phyloP scores from a whole-genome alignment of 306 rosid genomes.

The Lathyrus tuberosus region DNA sequence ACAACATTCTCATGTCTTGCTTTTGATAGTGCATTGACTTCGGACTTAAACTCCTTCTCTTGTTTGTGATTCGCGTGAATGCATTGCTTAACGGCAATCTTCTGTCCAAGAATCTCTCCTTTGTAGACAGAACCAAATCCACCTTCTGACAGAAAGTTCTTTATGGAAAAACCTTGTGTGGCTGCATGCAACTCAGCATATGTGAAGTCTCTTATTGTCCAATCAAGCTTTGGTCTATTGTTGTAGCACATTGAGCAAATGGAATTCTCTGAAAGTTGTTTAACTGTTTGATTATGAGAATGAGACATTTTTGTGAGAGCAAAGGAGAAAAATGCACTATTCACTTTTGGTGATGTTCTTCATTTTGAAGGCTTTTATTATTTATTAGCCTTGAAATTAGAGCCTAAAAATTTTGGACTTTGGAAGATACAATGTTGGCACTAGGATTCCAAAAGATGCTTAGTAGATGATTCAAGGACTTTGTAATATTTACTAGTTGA shows the following conservation, averaged over 20 bases:
- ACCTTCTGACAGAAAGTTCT: constrained; percentile 75
- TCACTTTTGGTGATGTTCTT: constrained; percentile 35
- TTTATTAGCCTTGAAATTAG: constrained; percentile 15
- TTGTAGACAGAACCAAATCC: constrained; percentile 75
- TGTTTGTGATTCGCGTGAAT: constrained; percentile 58
- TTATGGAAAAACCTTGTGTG: constrained; percentile 53
- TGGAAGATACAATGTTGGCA: not conserved
- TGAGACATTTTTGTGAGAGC: constrained; percentile 22
- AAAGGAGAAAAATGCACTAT: constrained; percentile 16
- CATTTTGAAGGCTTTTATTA: constrained; percentile 21
- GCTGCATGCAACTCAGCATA: constrained; percentile 58
- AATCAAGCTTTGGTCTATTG: constrained; percentile 56
- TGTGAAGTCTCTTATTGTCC: constrained; percentile 57
- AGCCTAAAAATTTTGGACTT: constrained; percentile 15
- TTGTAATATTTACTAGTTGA: too few relatives aligned
- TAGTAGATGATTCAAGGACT: too few relatives aligned
- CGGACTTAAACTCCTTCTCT: constrained; percentile 72
- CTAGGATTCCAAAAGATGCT: too few relatives aligned
- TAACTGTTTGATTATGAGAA: constrained; percentile 29
- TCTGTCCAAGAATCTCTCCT: constrained; percentile 54
- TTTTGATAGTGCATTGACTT: constrained; percentile 66
- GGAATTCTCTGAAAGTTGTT: constrained; percentile 32
- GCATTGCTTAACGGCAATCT: constrained; percentile 74
- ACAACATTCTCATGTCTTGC: constrained; percentile 80
- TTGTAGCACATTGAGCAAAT: constrained; percentile 59